Conservation (phyloP, 2,329 filamentous ascomycete species). For the Canariomyces notabilis region DNA sequence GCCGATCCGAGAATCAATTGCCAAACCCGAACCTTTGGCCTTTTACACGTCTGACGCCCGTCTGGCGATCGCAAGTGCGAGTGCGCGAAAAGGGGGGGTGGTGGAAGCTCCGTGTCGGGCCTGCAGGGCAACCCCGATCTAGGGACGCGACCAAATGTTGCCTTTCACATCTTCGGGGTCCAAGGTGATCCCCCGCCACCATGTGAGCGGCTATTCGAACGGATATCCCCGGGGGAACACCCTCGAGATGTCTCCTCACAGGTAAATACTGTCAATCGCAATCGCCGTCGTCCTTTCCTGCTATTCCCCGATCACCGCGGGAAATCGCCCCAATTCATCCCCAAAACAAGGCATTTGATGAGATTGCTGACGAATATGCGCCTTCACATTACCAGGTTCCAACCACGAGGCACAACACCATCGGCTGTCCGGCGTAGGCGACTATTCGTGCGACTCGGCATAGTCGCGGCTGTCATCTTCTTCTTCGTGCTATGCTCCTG, state of each 20-base stretch:
- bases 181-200: conserved; percentile 83
- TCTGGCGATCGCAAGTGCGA: conserved; percentile 7
- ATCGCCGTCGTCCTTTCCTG: conserved; percentile 3
- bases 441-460: conserved; percentile 63
- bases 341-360: background rate
- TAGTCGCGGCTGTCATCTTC: conserved; percentile 53
- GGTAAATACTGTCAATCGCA: conserved; percentile 46
- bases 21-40: background rate
- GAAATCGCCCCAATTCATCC: too few relatives aligned
- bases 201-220: conserved; percentile 69
- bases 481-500: conserved; percentile 73
- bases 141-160: conserved; percentile 42
- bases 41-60: conserved; percentile 3
- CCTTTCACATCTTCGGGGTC: conserved; percentile 51
- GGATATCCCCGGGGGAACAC: conserved; percentile 74
- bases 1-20: conserved; percentile 1
- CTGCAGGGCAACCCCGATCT: conserved; percentile 14
- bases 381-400: conserved; percentile 57
- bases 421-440: conserved; percentile 68
- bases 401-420: conserved; percentile 70
- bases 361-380: conserved; percentile 17
- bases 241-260: conserved; percentile 85
- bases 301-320: too few relatives aligned
- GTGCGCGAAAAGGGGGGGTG: conserved; percentile 16
- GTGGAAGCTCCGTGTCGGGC: conserved; percentile 14